Evolutionary conservation across 768 basidiomycete species (phyloP).

Genomic region (Cystobasidium tubakii): DNA sequence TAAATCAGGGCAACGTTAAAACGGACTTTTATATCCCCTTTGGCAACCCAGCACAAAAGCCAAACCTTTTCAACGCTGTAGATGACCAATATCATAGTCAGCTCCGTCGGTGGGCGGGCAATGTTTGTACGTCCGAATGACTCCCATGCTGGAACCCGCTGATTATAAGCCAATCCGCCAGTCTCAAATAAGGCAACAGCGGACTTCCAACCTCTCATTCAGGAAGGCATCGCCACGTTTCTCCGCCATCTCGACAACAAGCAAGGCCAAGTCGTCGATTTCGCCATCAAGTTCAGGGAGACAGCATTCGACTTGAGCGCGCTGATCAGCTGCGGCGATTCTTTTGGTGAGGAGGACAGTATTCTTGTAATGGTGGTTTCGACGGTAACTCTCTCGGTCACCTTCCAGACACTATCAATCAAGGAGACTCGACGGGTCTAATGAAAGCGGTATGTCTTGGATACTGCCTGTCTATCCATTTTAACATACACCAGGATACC

Average conservation of each 20-base stretch:
- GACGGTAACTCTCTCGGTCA: background rate
- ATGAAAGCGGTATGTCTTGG: background rate
- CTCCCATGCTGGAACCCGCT: background rate
- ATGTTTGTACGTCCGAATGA: background rate
- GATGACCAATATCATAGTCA: slow-evolving; percentile 1
- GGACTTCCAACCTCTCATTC: background rate
- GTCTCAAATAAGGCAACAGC: slow-evolving; percentile 4
- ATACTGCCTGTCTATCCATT: background rate
- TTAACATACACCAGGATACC: too few relatives aligned
- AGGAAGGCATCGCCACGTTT: background rate
- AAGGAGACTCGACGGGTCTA: background rate
- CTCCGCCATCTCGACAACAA: background rate
- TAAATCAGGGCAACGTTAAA: background rate
- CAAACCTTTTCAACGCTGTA: background rate
- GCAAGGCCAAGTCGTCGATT: background rate
- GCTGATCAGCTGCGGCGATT: background rate
- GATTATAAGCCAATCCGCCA: background rate
- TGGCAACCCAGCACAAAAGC: background rate
- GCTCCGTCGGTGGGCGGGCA: background rate
- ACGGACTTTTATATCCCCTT: background rate
- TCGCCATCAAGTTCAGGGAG: background rate
- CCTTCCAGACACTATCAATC: background rate
- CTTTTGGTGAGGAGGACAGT: background rate
- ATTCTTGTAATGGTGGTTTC: too few relatives aligned
- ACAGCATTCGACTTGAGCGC: background rate